Percentiles rank a stretch among this genome's conserved stretches.
phyloP scores from a whole-genome alignment of 176 grass and related monocot species.

The Metroxylon sagu region DNA sequence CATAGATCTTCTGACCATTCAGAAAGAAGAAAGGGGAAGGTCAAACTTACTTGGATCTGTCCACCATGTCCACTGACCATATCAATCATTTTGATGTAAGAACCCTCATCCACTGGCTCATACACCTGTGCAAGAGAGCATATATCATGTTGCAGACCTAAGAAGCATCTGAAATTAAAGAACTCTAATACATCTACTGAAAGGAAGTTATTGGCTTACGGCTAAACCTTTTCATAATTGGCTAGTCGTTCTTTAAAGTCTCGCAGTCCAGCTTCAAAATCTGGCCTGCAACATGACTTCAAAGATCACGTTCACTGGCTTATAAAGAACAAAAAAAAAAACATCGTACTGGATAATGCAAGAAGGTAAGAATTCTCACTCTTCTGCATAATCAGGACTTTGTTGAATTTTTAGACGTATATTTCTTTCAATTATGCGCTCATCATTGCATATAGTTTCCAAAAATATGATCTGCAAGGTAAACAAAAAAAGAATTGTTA shows the following conservation, averaged over 20 bases:
- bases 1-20: no score
- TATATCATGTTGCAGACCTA: conserved; percentile 12
- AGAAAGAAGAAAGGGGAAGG: background rate
- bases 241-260: conserved; percentile 87
- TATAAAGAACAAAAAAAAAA: background rate
- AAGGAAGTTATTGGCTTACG: no score
- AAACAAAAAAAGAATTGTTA: conserved; percentile 6
- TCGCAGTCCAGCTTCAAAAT: conserved; percentile 88
- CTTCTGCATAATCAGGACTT: conserved; percentile 95
- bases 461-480: conserved; percentile 79
- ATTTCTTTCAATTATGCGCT: conserved; percentile 83
- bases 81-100: conserved; percentile 98
- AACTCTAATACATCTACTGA: no score
- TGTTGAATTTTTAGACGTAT: conserved; percentile 96
- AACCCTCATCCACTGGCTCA: conserved; percentile 89
- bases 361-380: conserved; percentile 50
- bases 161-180: conserved; percentile 1
- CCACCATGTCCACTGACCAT: conserved; percentile 81
- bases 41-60: conserved; percentile 61
- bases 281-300: conserved; percentile 43
- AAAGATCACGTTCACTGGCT: conserved; percentile 6
- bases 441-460: conserved; percentile 97
- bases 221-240: conserved; percentile 88
- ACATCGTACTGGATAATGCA: background rate
- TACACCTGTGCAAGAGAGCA: conserved; percentile 46